A percentile compares a stretch with the other conserved stretches of the same genome.
Conservation (phyloP, 129 eudicot genomes). For the Saposhnikovia divaricata region DNA sequence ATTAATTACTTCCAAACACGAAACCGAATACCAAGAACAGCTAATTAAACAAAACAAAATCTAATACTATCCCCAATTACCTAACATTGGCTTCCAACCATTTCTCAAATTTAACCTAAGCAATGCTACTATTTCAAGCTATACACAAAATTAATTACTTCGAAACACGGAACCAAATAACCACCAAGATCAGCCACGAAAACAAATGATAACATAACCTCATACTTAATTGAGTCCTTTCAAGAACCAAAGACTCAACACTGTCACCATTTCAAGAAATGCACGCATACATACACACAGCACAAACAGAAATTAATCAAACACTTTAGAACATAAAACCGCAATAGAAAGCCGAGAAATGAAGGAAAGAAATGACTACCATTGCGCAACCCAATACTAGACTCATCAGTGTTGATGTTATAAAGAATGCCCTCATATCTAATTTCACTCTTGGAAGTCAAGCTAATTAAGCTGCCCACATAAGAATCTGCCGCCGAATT, state of each 20-base stretch:
- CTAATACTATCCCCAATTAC: not conserved
- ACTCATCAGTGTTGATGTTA: conserved; percentile 81
- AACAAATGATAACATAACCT: not conserved
- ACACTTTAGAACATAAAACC: not conserved
- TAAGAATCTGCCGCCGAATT: conserved; percentile 74
- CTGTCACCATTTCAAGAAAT: not conserved
- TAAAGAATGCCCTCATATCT: conserved; percentile 72
- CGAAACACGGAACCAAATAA: not conserved
- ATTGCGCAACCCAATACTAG: conserved; percentile 70
- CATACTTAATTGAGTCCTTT: not conserved
- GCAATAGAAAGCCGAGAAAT: not conserved
- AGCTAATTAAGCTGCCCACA: conserved; percentile 75
- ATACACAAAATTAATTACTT: not conserved
- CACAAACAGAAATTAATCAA: not conserved
- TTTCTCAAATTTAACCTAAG: not conserved
- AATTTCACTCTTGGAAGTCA: conserved; percentile 83
- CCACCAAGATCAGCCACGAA: too few relatives aligned
- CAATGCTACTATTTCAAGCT: not conserved
- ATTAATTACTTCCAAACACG: not conserved
- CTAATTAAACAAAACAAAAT: not conserved
- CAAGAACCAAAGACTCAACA: not conserved
- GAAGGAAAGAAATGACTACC: conserved; percentile 30
- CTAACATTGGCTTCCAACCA: not conserved
- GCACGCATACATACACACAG: too few relatives aligned
- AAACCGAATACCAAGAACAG: not conserved